A percentile compares a stretch with the other conserved stretches of the same genome.
Conservation (phyloP, 768 basidiomycete species). For the Podaxis rugospora region DNA sequence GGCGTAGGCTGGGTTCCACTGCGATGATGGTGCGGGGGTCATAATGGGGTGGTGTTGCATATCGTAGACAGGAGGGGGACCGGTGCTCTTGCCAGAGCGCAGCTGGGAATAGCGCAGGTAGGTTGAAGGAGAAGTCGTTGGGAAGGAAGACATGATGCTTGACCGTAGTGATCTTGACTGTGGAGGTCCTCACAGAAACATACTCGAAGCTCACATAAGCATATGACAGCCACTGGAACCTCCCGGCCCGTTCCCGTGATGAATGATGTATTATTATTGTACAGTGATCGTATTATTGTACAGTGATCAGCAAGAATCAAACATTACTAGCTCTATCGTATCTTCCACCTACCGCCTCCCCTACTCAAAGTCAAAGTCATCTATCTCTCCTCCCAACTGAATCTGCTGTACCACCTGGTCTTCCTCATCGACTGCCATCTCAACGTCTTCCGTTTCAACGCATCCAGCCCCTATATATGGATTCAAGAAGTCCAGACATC, state of each 20-base stretch:
- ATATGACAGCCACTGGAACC: not conserved
- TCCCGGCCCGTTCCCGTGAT: not conserved
- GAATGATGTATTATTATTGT: constrained; percentile 6
- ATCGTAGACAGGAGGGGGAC: not conserved
- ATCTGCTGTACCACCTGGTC: constrained; percentile 19
- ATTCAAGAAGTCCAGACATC: constrained; percentile 60
- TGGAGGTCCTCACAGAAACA: constrained; percentile 21
- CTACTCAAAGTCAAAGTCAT: constrained; percentile 8
- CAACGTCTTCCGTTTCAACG: constrained; percentile 14
- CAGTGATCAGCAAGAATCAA: not conserved
- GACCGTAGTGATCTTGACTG: constrained; percentile 17
- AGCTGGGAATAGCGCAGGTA: not conserved
- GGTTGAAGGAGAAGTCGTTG: not conserved
- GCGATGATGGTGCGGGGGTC: constrained; percentile 4
- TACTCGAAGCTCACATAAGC: constrained; percentile 5
- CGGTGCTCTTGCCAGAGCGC: not conserved
- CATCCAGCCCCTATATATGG: not conserved
- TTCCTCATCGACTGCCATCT: constrained; percentile 7
- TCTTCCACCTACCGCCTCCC: not conserved
- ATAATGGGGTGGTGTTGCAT: constrained; percentile 9
- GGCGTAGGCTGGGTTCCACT: constrained; percentile 14
- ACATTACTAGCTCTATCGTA: not conserved
- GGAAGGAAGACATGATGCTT: constrained; percentile 6
- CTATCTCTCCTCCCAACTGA: constrained; percentile 13
- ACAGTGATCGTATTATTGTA: constrained; percentile 6